A percentile compares a stretch with the other conserved stretches of the same genome.
Conservation (phyloP, 495 filamentous ascomycete genomes). For the Penicillium flavigenum region DNA sequence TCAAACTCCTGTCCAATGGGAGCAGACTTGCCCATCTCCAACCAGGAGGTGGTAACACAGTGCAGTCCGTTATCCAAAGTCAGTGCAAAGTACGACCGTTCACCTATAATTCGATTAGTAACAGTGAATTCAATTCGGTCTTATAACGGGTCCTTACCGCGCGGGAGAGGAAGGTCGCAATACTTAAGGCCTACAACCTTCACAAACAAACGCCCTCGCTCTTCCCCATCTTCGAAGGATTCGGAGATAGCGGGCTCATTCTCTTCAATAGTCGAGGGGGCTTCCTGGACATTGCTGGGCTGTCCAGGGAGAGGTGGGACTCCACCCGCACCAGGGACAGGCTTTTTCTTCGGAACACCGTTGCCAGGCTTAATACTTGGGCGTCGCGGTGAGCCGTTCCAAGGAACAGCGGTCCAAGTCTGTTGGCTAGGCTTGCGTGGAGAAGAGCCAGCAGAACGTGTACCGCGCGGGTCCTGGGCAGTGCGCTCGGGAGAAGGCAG, state of each 20-base stretch:
- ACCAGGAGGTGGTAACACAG: conserved; percentile 94
- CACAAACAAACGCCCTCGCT: conserved; percentile 91
- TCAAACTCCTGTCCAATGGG: conserved; percentile 99
- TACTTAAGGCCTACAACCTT: conserved; percentile 98
- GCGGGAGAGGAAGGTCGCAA: conserved; percentile 84
- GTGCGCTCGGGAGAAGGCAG: conserved; percentile 47
- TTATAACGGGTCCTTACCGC: conserved; percentile 58
- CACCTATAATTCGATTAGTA: conserved; percentile 55
- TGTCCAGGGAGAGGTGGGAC: conserved; percentile 87
- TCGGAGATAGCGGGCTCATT: conserved; percentile 54
- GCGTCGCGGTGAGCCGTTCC: conserved; percentile 77
- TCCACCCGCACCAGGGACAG: conserved; percentile 49
- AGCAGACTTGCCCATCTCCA: conserved; percentile 88
- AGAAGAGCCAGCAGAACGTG: conserved; percentile 65
- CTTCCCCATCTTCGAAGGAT: conserved; percentile 71
- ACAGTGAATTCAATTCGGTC: conserved; percentile 9
- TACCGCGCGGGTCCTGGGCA: conserved; percentile 52
- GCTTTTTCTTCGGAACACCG: conserved; percentile 64
- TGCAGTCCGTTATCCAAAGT: conserved; percentile 97
- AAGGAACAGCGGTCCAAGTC: conserved; percentile 94
- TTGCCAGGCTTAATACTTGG: conserved; percentile 61
- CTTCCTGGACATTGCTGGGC: conserved; percentile 68
- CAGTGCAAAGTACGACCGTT: conserved; percentile 87
- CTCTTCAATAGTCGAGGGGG: conserved; percentile 60
- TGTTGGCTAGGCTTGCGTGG: conserved; percentile 75